These are phyloP conservation scores for Samsoniella hepiali DNA, from an alignment of 2,329 filamentous ascomycete species.

Conservation along the genomic window DNA sequence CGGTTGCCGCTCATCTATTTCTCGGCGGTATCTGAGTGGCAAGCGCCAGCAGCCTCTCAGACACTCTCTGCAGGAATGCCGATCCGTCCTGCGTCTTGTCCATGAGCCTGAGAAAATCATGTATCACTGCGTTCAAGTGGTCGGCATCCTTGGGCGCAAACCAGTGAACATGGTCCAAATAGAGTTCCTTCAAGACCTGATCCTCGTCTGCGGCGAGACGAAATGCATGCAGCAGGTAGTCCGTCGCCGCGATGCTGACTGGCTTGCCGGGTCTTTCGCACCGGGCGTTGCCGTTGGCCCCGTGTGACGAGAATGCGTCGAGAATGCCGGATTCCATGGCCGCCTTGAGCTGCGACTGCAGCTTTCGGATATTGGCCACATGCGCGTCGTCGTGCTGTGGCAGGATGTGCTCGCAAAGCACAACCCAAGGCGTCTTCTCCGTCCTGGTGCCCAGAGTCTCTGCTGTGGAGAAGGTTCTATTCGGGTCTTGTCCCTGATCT, in stretches of 20 bases:
- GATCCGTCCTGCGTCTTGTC: neutral
- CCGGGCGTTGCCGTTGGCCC: neutral
- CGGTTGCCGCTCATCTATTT: no score
- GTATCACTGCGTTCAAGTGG: neutral
- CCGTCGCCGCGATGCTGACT: neutral
- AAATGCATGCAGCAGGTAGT: constrained; percentile 11
- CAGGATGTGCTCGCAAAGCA: constrained; percentile 14
- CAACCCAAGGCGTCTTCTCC: constrained; percentile 3
- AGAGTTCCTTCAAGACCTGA: neutral
- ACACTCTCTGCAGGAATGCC: neutral
- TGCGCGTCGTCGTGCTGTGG: constrained; percentile 1
- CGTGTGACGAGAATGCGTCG: neutral
- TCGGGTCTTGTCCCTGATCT: neutral
- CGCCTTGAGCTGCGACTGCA: neutral
- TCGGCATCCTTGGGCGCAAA: constrained; percentile 6
- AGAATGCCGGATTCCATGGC: constrained; percentile 4
- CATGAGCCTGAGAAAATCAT: neutral
- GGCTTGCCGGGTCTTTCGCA: constrained; percentile 5
- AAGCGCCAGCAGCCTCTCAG: neutral
- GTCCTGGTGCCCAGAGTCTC: neutral
- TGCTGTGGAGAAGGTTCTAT: constrained; percentile 1
- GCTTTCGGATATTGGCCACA: neutral
- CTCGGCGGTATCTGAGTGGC: neutral
- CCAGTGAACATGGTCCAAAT: constrained; percentile 1
- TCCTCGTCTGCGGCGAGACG: neutral